These are phyloP conservation scores for Neoscytalidium dimidiatum DNA, from an alignment of 2,329 filamentous ascomycete genomes.

Conservation along the genomic window DNA sequence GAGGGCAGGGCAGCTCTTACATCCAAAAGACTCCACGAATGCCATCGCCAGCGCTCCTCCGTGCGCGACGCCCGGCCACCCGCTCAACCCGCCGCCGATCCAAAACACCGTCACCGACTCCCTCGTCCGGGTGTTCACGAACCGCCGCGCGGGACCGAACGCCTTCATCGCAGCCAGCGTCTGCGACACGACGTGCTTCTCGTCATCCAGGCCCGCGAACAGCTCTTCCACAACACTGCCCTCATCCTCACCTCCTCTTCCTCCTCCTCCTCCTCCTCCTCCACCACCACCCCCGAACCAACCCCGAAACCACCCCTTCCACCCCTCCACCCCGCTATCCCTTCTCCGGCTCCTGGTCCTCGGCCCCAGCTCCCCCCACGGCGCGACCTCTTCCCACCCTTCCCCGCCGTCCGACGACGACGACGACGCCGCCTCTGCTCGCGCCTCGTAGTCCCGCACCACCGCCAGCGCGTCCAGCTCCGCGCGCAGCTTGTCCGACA, in stretches of 20 bases:
- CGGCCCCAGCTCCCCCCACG: background rate
- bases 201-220: background rate
- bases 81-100: slow-evolving; percentile 64
- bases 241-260: slow-evolving; percentile 17
- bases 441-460: background rate
- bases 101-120: slow-evolving; percentile 66
- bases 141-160: slow-evolving; percentile 59
- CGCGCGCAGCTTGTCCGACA: background rate
- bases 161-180: slow-evolving; percentile 42
- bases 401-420: slow-evolving; percentile 29
- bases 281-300: slow-evolving; percentile 29
- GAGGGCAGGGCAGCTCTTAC: background rate
- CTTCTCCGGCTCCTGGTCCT: background rate
- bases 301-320: slow-evolving; percentile 29
- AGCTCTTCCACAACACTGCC: slow-evolving; percentile 17
- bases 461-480: slow-evolving; percentile 8
- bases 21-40: slow-evolving; percentile 66
- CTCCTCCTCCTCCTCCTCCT: background rate
- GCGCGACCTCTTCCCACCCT: slow-evolving; percentile 23
- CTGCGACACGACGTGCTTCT: slow-evolving; percentile 25
- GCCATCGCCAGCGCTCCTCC: slow-evolving; percentile 70
- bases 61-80: slow-evolving; percentile 73
- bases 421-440: slow-evolving; percentile 28
- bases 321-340: background rate
- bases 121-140: slow-evolving; percentile 61